Evolutionary conservation across 192 early-diverging fungal species (phyloP), one percentile per base, ranked within the genome.

Genomic region (Thamnidium elegans): DNA sequence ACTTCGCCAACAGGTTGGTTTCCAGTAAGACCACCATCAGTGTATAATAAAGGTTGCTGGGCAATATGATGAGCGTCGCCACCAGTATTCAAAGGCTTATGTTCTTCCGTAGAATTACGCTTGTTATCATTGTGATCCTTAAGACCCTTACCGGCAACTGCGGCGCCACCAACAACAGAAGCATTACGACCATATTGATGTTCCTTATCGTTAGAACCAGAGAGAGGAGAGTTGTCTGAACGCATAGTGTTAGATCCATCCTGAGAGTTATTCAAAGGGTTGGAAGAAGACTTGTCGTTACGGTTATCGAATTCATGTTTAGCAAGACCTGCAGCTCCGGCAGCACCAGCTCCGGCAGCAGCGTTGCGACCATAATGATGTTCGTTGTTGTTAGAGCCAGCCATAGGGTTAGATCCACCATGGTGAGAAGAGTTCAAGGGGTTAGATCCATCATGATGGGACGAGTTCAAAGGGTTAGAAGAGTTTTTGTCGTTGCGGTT

Each of bases 1-100:
- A 69, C 51, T 55, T 69, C 62, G 4, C 68, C 68, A 58, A 69
- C 68, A 6, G 68, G 68, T 17, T 69, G 68, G 31, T 69, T 43
- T n/a, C 68, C 68, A 20, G 61, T 69, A 14, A 69, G 34, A 11
- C 68, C 68, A 63, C 68, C 68, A 4, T 56, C 9, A 15, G 61
- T 61, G 4, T 39, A 39, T n/a, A 47, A 32, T 30, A 48, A 53
- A 31, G 68, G 61, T 32, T 69, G 68, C 10, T 69, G 61, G 20
- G 62, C 62, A 44, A 69, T 44, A 44, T 63, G 62, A 8, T 63
- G 30, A 14, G 43, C 46, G 13, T 44, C 47, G 11, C 68, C 68
- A 43, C 68, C 68, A 19, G 68, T 69, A 20, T 69, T 69, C 45
- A 61, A 51, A 20, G 68, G 62, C 3, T 50, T 32, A 8, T 13